Conservation (phyloP, 352 stramenopile genomes). For the Blastocystis sp. region DNA sequence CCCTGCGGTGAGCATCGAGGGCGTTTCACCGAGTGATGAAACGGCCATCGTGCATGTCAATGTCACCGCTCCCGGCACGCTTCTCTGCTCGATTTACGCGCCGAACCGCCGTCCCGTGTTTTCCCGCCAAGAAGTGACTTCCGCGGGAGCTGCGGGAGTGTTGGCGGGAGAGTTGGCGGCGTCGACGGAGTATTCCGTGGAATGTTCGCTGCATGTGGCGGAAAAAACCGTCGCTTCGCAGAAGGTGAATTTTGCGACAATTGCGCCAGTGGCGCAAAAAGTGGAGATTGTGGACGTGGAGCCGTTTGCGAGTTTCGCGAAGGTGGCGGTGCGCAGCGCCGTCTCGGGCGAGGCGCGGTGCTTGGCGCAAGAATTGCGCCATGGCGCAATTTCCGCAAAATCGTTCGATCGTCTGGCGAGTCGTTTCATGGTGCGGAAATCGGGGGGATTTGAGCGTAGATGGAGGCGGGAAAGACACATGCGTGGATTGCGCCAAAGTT, state of each 20-base stretch:
- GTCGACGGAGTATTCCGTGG: background rate
- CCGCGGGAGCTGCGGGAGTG: background rate
- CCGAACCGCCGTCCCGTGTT: background rate
- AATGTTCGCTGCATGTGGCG: background rate
- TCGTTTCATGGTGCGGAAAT: background rate
- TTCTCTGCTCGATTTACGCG: background rate
- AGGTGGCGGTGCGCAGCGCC: background rate
- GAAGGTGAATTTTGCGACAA: background rate
- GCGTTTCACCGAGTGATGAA: background rate
- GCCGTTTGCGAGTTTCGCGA: conserved; percentile 12
- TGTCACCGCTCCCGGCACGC: background rate
- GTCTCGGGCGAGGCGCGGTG: background rate
- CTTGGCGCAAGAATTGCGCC: background rate
- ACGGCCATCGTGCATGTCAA: conserved; percentile 6
- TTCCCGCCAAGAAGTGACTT: background rate
- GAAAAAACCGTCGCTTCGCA: background rate
- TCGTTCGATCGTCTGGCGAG: background rate
- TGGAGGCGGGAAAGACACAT: background rate
- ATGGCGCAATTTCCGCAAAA: background rate
- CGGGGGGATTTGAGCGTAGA: background rate
- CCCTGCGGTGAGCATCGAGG: background rate
- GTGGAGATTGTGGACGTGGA: conserved; percentile 7
- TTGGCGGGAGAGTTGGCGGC: background rate
- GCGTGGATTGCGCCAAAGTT: background rate
- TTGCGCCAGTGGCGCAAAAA: background rate